These are phyloP conservation scores for Asterella californica DNA, from an alignment of 225 moss, liverwort and hornwort genomes.

Conservation along the genomic window DNA sequence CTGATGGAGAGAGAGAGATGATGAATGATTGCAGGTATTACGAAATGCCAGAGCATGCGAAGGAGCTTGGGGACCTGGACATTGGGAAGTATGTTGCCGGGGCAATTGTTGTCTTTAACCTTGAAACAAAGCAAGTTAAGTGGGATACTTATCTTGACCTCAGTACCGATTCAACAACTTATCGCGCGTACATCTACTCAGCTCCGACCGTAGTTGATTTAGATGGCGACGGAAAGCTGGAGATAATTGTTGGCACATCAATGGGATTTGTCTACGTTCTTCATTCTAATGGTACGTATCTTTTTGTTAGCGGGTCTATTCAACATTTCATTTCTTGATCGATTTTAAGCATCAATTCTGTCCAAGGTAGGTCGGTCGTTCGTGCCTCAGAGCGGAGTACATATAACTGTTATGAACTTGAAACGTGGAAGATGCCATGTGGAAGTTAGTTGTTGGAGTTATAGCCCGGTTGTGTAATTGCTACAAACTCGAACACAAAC, in stretches of 20 bases:
- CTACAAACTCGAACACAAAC: background rate
- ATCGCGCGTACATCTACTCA: slow-evolving; percentile 93
- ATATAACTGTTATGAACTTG: too few relatives aligned
- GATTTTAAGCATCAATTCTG: background rate
- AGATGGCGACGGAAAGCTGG: slow-evolving; percentile 78
- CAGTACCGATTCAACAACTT: slow-evolving; percentile 75
- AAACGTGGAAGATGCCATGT: background rate
- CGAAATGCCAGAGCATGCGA: slow-evolving; percentile 60
- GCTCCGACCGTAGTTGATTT: slow-evolving; percentile 91
- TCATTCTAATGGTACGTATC: slow-evolving; percentile 54
- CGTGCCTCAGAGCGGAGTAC: too few relatives aligned
- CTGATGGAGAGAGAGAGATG: too few relatives aligned
- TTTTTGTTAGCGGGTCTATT: background rate
- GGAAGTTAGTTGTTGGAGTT: background rate
- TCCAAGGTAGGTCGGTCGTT: background rate
- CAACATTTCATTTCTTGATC: background rate
- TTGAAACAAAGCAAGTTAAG: slow-evolving; percentile 91
- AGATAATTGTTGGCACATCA: slow-evolving; percentile 89
- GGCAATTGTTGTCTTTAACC: slow-evolving; percentile 90
- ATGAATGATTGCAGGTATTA: slow-evolving; percentile 58
- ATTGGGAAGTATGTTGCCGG: slow-evolving; percentile 89
- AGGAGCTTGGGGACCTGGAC: slow-evolving; percentile 83
- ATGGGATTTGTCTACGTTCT: slow-evolving; percentile 83
- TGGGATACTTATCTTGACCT: slow-evolving; percentile 78
- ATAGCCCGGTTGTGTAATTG: background rate